A percentile compares a stretch with the other conserved stretches of the same genome.
Evolutionary conservation across 352 stramenopile genomes (phyloP).

Genomic region (Pythium sukuiense): DNA sequence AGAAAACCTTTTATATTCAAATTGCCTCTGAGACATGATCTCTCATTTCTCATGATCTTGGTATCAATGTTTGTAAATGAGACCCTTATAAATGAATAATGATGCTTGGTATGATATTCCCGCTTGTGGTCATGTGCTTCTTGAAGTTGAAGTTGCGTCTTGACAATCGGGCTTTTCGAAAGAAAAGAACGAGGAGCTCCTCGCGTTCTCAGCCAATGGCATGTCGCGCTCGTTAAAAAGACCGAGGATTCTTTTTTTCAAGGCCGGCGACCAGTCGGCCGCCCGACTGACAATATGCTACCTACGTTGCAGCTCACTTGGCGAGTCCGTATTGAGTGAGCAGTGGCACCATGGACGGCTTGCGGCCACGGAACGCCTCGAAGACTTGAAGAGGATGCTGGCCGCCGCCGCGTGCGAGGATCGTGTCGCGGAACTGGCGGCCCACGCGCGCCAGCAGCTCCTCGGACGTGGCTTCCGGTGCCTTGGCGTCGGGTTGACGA

Average conservation of each 20-base stretch:
- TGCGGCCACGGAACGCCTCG: conserved; percentile 93
- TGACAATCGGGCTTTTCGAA: conserved; percentile 28
- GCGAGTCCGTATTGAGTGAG: conserved; percentile 91
- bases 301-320: conserved; percentile 17
- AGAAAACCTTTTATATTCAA: neutral
- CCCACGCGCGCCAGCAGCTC: conserved; percentile 79
- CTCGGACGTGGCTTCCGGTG: conserved; percentile 33
- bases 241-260: conserved; percentile 11
- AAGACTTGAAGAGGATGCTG: conserved; percentile 93
- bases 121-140: conserved; percentile 6
- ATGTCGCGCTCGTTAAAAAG: conserved; percentile 24
- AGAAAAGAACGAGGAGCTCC: conserved; percentile 25
- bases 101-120: conserved; percentile 12
- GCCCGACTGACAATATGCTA: neutral
- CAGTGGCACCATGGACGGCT: conserved; percentile 92
- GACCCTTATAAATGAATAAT: neutral
- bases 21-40: conserved; percentile 21
- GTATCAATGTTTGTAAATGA: neutral
- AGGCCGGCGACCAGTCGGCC: neutral
- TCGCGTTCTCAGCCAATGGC: conserved; percentile 16
- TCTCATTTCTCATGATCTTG: neutral
- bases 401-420: conserved; percentile 87
- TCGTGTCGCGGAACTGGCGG: conserved; percentile 92
- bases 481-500: conserved; percentile 74
- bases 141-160: conserved; percentile 40